These are phyloP conservation scores for Salvia sclarea DNA, from an alignment of 305 asterid species.

Conservation along the genomic window DNA sequence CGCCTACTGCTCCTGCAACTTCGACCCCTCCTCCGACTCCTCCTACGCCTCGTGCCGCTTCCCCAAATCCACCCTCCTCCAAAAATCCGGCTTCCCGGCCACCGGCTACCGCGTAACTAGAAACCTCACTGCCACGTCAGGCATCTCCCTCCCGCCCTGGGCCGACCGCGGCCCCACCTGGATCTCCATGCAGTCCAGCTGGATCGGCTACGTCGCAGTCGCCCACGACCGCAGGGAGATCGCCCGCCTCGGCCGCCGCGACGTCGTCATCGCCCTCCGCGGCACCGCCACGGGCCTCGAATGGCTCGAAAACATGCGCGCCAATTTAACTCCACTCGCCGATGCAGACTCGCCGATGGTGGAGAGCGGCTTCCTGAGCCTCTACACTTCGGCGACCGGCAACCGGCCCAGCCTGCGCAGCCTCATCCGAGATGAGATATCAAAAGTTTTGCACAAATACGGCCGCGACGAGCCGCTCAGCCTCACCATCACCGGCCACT, in stretches of 20 bases:
- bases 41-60: slow-evolving; percentile 53
- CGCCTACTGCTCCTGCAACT: slow-evolving; percentile 62
- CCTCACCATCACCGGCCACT: slow-evolving; percentile 87
- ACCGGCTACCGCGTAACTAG: slow-evolving; percentile 67
- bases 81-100: slow-evolving; percentile 40
- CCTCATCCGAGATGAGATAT: slow-evolving; percentile 48
- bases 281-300: slow-evolving; percentile 87
- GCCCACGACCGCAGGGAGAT: slow-evolving; percentile 62
- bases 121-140: slow-evolving; percentile 65
- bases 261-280: slow-evolving; percentile 78
- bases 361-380: slow-evolving; percentile 74
- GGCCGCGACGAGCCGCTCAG: slow-evolving; percentile 62
- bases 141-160: slow-evolving; percentile 70
- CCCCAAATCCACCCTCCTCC: slow-evolving; percentile 43
- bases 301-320: slow-evolving; percentile 85
- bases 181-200: slow-evolving; percentile 62
- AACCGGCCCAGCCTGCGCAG: slow-evolving; percentile 52
- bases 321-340: slow-evolving; percentile 53
- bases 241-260: slow-evolving; percentile 73
- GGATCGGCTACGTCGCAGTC: slow-evolving; percentile 91
- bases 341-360: slow-evolving; percentile 62
- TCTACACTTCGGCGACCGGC: slow-evolving; percentile 58
- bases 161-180: slow-evolving; percentile 49
- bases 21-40: slow-evolving; percentile 64
- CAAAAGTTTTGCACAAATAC: slow-evolving; percentile 42